These are phyloP conservation scores for Colletotrichum sp. DNA, from an alignment of 2,329 filamentous ascomycete genomes.

Conservation along the genomic window DNA sequence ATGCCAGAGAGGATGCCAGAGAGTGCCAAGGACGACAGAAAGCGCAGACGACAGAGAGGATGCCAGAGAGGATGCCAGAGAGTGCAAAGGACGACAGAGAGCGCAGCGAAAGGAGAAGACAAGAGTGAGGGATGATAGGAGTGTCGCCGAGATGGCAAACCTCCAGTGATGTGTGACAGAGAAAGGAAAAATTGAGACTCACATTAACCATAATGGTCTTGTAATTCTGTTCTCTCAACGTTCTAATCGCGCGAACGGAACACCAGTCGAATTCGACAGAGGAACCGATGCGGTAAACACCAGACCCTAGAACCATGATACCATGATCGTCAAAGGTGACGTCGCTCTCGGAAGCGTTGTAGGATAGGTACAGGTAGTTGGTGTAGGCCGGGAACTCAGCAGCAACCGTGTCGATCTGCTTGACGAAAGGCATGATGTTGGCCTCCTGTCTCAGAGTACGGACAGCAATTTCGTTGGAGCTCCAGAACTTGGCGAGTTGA, in stretches of 20 bases:
- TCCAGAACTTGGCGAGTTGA: constrained; percentile 92
- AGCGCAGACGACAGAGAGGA: background rate
- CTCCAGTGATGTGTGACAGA: background rate
- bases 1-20: no score
- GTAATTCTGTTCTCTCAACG: constrained; percentile 79
- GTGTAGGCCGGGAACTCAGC: constrained; percentile 94
- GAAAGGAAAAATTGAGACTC: background rate
- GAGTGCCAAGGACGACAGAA: background rate
- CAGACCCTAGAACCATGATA: constrained; percentile 94
- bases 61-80: background rate
- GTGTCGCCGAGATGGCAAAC: background rate
- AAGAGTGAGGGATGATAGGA: background rate
- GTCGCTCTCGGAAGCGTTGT: constrained; percentile 89
- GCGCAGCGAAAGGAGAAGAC: background rate
- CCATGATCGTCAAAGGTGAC: constrained; percentile 86
- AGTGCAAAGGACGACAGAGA: background rate
- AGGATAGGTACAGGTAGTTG: constrained; percentile 96
- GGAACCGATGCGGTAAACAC: constrained; percentile 95
- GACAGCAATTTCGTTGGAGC: constrained; percentile 91
- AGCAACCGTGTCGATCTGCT: constrained; percentile 98
- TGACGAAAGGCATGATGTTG: constrained; percentile 86
- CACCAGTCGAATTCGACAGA: constrained; percentile 99
- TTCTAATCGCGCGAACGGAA: constrained; percentile 91
- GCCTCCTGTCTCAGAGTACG: constrained; percentile 83
- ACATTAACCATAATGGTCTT: constrained; percentile 95